A percentile compares a stretch with the other conserved stretches of the same genome.
phyloP scores from a whole-genome alignment of 2,329 filamentous ascomycete genomes.

The Stemphylium vesicarium region DNA sequence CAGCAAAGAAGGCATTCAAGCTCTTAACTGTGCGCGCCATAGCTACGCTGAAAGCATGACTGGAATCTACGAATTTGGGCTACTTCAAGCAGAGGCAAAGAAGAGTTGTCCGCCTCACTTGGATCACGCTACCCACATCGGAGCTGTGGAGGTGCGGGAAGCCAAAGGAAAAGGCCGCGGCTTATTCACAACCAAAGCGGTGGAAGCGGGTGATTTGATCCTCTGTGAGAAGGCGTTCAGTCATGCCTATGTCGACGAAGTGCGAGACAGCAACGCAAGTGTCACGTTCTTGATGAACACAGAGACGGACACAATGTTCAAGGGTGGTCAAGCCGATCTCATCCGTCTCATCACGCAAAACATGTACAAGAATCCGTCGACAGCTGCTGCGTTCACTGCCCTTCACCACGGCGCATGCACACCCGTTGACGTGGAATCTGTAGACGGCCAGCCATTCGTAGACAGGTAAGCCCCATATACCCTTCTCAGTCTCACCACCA shows the following conservation, averaged over 20 bases:
- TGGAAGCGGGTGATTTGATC: conserved; percentile 40
- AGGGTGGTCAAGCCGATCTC: conserved; percentile 53
- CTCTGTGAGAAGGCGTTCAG: conserved; percentile 63
- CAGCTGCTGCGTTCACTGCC: conserved; percentile 43
- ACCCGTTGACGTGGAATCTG: conserved; percentile 22
- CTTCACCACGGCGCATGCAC: conserved; percentile 50
- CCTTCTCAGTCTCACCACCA: too few relatives aligned
- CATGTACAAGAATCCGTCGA: conserved; percentile 51
- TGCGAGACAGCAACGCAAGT: conserved; percentile 10
- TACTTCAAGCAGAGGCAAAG: conserved; percentile 48
- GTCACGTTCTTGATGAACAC: conserved; percentile 49
- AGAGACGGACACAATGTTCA: conserved; percentile 35
- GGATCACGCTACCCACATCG: conserved; percentile 57
- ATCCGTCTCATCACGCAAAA: conserved; percentile 55
- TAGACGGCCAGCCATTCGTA: conserved; percentile 52
- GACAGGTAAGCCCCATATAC: conserved; percentile 49
- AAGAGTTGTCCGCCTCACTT: conserved; percentile 50
- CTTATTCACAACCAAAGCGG: conserved; percentile 56
- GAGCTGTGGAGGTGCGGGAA: conserved; percentile 50
- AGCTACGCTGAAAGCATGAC: conserved; percentile 44
- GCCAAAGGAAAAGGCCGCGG: conserved; percentile 55
- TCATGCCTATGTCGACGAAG: conserved; percentile 44
- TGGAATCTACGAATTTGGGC: conserved; percentile 47
- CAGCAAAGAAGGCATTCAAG: conserved; percentile 36
- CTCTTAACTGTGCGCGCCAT: conserved; percentile 23